phyloP scores from a whole-genome alignment of 768 basidiomycete species.

The Wakefieldia striispora region DNA sequence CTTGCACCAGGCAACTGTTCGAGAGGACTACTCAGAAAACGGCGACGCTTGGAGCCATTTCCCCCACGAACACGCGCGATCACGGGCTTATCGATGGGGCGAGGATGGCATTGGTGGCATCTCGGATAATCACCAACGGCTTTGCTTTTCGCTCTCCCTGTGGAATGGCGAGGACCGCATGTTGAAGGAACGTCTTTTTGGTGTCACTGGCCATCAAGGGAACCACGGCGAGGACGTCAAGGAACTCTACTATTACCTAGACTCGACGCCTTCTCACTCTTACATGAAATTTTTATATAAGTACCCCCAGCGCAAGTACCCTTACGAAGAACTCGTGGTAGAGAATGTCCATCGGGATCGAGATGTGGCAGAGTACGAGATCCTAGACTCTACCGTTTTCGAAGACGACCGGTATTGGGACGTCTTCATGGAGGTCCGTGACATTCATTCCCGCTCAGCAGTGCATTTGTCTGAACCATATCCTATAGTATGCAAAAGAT shows the following conservation, averaged over 20 bases:
- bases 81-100: conserved; percentile 97
- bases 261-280: conserved; percentile 97
- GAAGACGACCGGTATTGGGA: conserved; percentile 98
- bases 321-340: conserved; percentile 89
- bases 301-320: conserved; percentile 89
- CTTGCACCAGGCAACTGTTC: conserved; percentile 79
- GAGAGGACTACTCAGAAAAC: conserved; percentile 96
- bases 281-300: conserved; percentile 99
- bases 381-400: conserved; percentile 88
- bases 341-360: conserved; percentile 83
- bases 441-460: conserved; percentile 4
- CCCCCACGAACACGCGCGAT: conserved; percentile 89
- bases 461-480: conserved; percentile 1
- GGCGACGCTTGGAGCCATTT: conserved; percentile 97
- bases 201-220: conserved; percentile 94
- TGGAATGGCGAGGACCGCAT: conserved; percentile 97
- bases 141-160: conserved; percentile 86
- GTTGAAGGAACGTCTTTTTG: conserved; percentile 94
- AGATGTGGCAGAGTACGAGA: conserved; percentile 89
- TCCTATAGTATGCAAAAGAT: conserved; percentile 89
- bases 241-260: conserved; percentile 97
- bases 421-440: conserved; percentile 88
- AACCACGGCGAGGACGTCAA: conserved; percentile 99
- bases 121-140: conserved; percentile 93
- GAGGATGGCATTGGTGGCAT: conserved; percentile 98